These are phyloP conservation scores for Achlya hypogyna DNA, from an alignment of 352 stramenopile genomes.

Conservation along the genomic window DNA sequence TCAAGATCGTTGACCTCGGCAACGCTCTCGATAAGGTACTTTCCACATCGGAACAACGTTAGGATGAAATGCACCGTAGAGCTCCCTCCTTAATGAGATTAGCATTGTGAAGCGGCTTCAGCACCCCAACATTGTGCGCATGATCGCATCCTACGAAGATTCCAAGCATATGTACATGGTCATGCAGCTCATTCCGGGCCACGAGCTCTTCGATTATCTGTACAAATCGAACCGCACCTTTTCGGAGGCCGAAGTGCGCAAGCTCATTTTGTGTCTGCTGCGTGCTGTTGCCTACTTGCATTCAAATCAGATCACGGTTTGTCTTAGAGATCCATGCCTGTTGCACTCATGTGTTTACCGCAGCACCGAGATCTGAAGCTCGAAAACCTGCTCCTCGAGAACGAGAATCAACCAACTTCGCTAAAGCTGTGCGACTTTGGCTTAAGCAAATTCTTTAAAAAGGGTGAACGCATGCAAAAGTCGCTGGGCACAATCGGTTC, in stretches of 20 bases:
- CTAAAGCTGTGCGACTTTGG: slow-evolving; percentile 80
- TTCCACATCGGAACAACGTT: no score
- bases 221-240: slow-evolving; percentile 57
- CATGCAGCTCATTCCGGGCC: slow-evolving; percentile 78
- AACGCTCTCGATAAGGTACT: slow-evolving; percentile 56
- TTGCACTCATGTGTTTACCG: background rate
- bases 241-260: slow-evolving; percentile 53
- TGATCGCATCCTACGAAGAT: slow-evolving; percentile 72
- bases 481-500: slow-evolving; percentile 55
- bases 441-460: slow-evolving; percentile 61
- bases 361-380: slow-evolving; percentile 70
- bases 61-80: no score
- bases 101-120: slow-evolving; percentile 68
- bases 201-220: slow-evolving; percentile 68
- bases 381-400: slow-evolving; percentile 73
- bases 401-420: slow-evolving; percentile 44
- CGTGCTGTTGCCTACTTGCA: slow-evolving; percentile 62
- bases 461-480: slow-evolving; percentile 61
- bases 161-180: slow-evolving; percentile 79
- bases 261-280: slow-evolving; percentile 51
- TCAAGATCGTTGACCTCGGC: slow-evolving; percentile 63
- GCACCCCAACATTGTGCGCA: slow-evolving; percentile 71
- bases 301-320: slow-evolving; percentile 60
- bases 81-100: slow-evolving; percentile 66
- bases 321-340: background rate